Evolutionary conservation across 2,329 filamentous ascomycete genomes (phyloP).

Genomic region (Hymenoscyphus repandus): DNA sequence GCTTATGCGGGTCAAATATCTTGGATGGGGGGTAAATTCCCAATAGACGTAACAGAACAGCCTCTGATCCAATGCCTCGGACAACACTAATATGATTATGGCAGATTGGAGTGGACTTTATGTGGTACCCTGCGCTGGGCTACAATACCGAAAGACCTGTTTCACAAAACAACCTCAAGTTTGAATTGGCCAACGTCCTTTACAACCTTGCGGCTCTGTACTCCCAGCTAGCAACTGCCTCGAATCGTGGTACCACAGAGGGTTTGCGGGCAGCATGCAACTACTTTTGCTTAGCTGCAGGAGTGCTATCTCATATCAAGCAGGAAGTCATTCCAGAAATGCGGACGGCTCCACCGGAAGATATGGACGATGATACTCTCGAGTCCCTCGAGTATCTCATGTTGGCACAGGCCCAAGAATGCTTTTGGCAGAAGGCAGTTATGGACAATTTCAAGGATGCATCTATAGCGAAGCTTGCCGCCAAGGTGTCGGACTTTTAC

Average conservation of each 20-base stretch:
- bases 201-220: constrained; percentile 94
- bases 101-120: constrained; percentile 88
- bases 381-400: constrained; percentile 78
- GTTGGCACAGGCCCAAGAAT: constrained; percentile 91
- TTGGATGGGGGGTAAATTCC: constrained; percentile 93
- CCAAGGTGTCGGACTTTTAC: constrained; percentile 88
- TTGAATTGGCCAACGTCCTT: constrained; percentile 87
- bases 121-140: constrained; percentile 90
- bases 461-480: constrained; percentile 85
- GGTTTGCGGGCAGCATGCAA: constrained; percentile 84
- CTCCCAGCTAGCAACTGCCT: constrained; percentile 80
- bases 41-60: constrained; percentile 65
- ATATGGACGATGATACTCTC: constrained; percentile 88
- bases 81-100: constrained; percentile 10
- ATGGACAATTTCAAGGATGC: constrained; percentile 91
- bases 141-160: constrained; percentile 77
- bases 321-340: constrained; percentile 74
- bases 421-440: constrained; percentile 96
- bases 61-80: background rate
- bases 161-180: constrained; percentile 61
- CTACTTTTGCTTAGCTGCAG: constrained; percentile 84
- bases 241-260: constrained; percentile 72
- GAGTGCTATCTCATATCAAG: constrained; percentile 75
- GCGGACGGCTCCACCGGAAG: constrained; percentile 79
- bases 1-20: constrained; percentile 87